Evolutionary conservation across 805 yeast genomes (phyloP), one percentile per base, ranked within the genome.

Genomic region (Kazachstania africana): DNA sequence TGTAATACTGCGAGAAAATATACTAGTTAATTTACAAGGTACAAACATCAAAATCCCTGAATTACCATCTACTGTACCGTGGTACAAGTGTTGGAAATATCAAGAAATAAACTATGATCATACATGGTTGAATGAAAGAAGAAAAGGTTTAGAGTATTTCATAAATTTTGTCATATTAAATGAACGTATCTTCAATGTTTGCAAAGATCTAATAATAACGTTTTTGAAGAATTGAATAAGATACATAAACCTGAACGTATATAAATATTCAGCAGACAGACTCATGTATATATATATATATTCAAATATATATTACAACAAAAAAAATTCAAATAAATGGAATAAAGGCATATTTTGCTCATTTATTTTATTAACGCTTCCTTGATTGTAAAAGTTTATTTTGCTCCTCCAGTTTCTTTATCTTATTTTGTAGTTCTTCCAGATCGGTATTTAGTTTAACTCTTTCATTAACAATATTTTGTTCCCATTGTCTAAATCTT

Each of bases 401-500:
- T 56, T 75, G 81, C 34, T 78, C 85, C 51, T 81, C 91, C 50
- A 81, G 63, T 33, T 69, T 59, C 55, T 78, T 79, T 48, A 78
- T 72, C 55, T 79, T 77, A 36, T 70, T 59, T 58, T 85, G 95
- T 61, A 87, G 73, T 45, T 80, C 84, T 48, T 88, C 95, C 48
- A 91, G 70, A 59, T 91, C 98, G 59, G 79, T 80, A 62, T 91
- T 91, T 55, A 91, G 70, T 57, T 94, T 74, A 60, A 85, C 82
- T 63, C 95, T 80, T 64, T 91, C 96, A 46, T 83, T 84, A 44
- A 85, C 91, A 46, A 91, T 83, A 55, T 91, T 88, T 47, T 85
- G 82, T 63, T 87, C 96, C 98, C 99, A 91, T 66, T 88, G 95
- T 66, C 93, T 82, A 60, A 91, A 91, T 54, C 98, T 73, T 50